These are phyloP conservation scores for Ramularia endophylla DNA, from an alignment of 2,329 filamentous ascomycete genomes.

Conservation along the genomic window DNA sequence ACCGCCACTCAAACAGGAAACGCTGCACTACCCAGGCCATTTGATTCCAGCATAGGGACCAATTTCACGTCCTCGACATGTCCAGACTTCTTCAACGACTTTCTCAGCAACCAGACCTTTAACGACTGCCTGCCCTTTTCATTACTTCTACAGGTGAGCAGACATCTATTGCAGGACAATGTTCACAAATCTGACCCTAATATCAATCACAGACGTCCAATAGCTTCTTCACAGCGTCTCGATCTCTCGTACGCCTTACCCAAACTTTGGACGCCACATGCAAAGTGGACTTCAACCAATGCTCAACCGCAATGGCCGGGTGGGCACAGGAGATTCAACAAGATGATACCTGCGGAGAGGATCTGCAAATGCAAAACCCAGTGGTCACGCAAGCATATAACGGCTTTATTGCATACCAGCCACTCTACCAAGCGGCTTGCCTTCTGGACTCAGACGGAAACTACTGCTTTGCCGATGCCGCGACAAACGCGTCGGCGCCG, in stretches of 20 bases:
- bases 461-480: constrained; percentile 74
- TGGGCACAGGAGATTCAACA: constrained; percentile 61
- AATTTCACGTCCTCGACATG: constrained; percentile 52
- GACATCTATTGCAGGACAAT: background rate
- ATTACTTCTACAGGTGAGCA: constrained; percentile 67
- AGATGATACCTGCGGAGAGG: constrained; percentile 61
- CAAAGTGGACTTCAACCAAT: constrained; percentile 58
- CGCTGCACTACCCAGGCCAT: constrained; percentile 35
- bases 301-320: constrained; percentile 57
- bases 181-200: background rate
- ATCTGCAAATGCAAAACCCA: constrained; percentile 62
- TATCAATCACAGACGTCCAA: constrained; percentile 59
- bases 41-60: constrained; percentile 45
- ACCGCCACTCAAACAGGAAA: constrained; percentile 19
- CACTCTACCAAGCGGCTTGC: constrained; percentile 75
- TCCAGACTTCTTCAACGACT: constrained; percentile 59
- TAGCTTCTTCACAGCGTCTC: constrained; percentile 74
- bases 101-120: constrained; percentile 63
- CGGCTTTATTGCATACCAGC: constrained; percentile 69
- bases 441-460: constrained; percentile 56
- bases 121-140: constrained; percentile 76
- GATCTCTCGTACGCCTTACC: constrained; percentile 65
- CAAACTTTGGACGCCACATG: constrained; percentile 76
- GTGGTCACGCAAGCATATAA: constrained; percentile 68
- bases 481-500: constrained; percentile 65